A percentile compares a stretch with the other conserved stretches of the same genome.
Evolutionary conservation across 2,329 filamentous ascomycete species (phyloP).

Genomic region (Calonectria multiphialidica): DNA sequence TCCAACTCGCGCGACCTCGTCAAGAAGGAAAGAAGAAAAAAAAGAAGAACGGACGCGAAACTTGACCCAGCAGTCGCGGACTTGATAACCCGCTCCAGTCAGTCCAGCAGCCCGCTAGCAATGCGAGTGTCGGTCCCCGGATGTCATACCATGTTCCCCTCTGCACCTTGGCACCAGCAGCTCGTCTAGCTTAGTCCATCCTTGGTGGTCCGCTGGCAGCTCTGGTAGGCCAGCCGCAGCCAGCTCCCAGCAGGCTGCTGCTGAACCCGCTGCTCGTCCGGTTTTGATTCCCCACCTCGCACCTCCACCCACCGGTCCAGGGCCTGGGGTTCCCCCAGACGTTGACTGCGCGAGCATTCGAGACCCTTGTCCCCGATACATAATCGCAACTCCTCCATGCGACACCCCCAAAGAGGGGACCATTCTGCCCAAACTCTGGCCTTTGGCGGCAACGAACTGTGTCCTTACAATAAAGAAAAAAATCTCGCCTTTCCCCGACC

Average conservation of each 20-base stretch:
- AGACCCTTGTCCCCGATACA: slow-evolving; percentile 43
- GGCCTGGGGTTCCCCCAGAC: slow-evolving; percentile 38
- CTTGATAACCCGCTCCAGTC: not conserved
- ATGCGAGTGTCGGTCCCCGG: slow-evolving; percentile 25
- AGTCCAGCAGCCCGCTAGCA: slow-evolving; percentile 16
- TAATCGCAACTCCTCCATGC: slow-evolving; percentile 44
- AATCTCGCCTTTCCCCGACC: not conserved
- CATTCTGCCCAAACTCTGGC: slow-evolving; percentile 15
- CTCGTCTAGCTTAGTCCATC: slow-evolving; percentile 29
- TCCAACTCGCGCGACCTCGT: not conserved
- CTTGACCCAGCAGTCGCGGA: not conserved
- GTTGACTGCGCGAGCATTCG: slow-evolving; percentile 17
- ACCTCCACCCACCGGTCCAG: slow-evolving; percentile 25
- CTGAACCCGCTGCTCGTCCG: slow-evolving; percentile 28
- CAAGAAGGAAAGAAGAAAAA: not conserved
- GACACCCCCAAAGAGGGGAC: slow-evolving; percentile 21
- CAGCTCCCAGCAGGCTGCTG: slow-evolving; percentile 34
- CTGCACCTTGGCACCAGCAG: slow-evolving; percentile 22
- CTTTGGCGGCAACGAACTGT: slow-evolving; percentile 3
- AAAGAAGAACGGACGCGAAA: not conserved
- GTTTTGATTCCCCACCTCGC: slow-evolving; percentile 41
- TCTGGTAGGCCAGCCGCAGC: slow-evolving; percentile 32
- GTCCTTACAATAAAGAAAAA: not conserved
- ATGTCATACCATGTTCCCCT: slow-evolving; percentile 29
- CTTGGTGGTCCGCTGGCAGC: slow-evolving; percentile 24